phyloP scores from a whole-genome alignment of 2,329 filamentous ascomycete species.

The Colletotrichum horii region DNA sequence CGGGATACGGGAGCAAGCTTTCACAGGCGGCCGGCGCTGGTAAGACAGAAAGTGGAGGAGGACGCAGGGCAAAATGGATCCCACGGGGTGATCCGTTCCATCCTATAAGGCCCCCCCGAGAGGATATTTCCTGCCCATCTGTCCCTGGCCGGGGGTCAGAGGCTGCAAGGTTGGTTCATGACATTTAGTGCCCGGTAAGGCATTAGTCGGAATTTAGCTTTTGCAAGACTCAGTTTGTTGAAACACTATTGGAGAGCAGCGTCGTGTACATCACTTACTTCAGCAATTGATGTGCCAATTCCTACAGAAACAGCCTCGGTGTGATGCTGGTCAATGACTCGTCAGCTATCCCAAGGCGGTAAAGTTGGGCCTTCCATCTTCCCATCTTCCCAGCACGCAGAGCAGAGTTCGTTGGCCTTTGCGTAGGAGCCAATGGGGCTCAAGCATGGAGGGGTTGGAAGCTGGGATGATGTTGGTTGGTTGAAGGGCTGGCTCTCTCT shows the following conservation, averaged over 20 bases:
- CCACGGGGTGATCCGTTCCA: background rate
- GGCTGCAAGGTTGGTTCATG: background rate
- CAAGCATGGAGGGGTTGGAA: background rate
- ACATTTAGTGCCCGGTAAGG: background rate
- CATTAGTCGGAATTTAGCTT: background rate
- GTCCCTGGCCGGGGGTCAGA: background rate
- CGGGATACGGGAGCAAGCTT: background rate
- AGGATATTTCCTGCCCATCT: background rate
- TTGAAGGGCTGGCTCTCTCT: background rate
- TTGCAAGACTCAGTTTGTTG: background rate
- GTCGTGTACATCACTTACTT: background rate
- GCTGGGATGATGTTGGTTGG: background rate
- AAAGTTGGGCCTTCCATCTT: background rate
- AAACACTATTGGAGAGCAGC: background rate
- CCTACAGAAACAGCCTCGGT: background rate
- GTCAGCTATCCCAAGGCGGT: background rate
- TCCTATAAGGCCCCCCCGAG: constrained; percentile 4
- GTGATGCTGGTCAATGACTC: background rate
- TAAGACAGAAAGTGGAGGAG: background rate
- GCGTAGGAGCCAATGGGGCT: background rate
- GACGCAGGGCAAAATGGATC: background rate
- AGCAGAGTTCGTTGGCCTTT: background rate
- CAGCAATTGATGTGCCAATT: background rate
- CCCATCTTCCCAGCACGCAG: background rate
- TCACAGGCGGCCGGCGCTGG: background rate